Evolutionary conservation across 495 filamentous ascomycete species (phyloP).

Genomic region (Neurospora sp.): DNA sequence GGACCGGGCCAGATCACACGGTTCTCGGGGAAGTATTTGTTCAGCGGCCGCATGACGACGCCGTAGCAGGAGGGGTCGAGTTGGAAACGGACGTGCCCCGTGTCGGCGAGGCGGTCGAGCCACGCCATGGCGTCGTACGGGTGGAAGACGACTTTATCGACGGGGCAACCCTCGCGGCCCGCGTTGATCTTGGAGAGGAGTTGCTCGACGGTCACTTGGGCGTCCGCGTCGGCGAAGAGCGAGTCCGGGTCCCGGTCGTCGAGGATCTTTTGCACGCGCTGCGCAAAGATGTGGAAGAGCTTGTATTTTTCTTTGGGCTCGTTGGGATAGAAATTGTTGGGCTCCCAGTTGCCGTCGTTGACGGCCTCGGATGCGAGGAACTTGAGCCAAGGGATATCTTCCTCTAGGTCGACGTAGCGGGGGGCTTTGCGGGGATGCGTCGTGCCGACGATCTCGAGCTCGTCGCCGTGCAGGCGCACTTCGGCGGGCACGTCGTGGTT

Average conservation of each 20-base stretch:
- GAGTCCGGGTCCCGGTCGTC: constrained; percentile 12
- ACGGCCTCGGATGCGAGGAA: constrained; percentile 9
- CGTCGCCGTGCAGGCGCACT: neutral
- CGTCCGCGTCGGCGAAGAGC: constrained; percentile 6
- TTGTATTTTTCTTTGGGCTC: constrained; percentile 8
- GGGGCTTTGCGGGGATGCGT: neutral
- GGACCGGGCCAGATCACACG: constrained; percentile 7
- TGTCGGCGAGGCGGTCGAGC: constrained; percentile 14
- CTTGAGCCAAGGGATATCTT: constrained; percentile 16
- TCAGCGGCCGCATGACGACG: constrained; percentile 9
- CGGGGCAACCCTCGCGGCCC: constrained; percentile 2
- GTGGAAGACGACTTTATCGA: constrained; percentile 11
- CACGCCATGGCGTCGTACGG: constrained; percentile 18
- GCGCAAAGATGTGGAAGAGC: constrained; percentile 20
- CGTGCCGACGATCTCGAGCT: neutral
- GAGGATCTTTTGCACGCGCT: constrained; percentile 17
- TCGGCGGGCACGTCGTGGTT: neutral
- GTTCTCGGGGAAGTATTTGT: constrained; percentile 16
- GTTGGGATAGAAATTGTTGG: constrained; percentile 1
- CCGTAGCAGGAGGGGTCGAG: constrained; percentile 16
- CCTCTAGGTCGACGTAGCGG: neutral
- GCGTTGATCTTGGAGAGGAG: constrained; percentile 19
- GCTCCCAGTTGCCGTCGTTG: constrained; percentile 9
- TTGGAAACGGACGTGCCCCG: constrained; percentile 11
- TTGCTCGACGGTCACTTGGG: constrained; percentile 12